Conservation (phyloP, 1,284 basidiomycete genomes). For the Tylopilus sp. region DNA sequence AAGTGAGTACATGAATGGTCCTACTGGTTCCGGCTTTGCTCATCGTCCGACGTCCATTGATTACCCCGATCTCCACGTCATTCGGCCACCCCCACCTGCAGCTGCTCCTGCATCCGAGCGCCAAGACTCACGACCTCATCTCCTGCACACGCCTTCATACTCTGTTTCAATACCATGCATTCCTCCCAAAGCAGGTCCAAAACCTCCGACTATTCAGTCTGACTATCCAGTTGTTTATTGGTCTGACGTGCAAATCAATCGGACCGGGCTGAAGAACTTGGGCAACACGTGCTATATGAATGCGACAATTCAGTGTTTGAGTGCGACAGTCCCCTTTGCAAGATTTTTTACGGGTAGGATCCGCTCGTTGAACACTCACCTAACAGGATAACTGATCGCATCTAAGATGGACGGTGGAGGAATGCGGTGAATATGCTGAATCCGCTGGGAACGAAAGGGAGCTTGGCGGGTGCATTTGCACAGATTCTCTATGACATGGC, state of each 20-base stretch:
- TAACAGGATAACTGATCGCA: constrained; percentile 4
- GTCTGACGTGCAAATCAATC: constrained; percentile 74
- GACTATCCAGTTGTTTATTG: constrained; percentile 78
- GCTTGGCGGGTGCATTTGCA: constrained; percentile 80
- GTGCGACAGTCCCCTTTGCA: constrained; percentile 87
- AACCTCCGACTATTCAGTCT: constrained; percentile 60
- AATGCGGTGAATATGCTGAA: constrained; percentile 86
- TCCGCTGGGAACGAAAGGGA: constrained; percentile 85
- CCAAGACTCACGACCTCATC: constrained; percentile 60
- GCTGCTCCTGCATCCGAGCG: constrained; percentile 65
- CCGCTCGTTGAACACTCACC: neutral
- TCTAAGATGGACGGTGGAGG: constrained; percentile 81
- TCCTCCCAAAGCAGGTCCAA: constrained; percentile 30
- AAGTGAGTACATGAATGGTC: constrained; percentile 77
- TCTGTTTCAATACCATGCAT: constrained; percentile 24
- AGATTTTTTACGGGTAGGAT: constrained; percentile 78
- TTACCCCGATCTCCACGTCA: constrained; percentile 72
- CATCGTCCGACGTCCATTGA: constrained; percentile 58
- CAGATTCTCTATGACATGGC: constrained; percentile 84
- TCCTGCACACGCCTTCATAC: constrained; percentile 34
- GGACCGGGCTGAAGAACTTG: constrained; percentile 90
- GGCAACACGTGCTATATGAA: constrained; percentile 99
- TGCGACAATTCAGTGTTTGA: constrained; percentile 93
- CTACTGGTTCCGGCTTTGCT: constrained; percentile 55
- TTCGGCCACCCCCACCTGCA: constrained; percentile 74